Evolutionary conservation across 2,329 filamentous ascomycete genomes (phyloP), one percentile per base, ranked within the genome.

Genomic region (Venturia carpophila): DNA sequence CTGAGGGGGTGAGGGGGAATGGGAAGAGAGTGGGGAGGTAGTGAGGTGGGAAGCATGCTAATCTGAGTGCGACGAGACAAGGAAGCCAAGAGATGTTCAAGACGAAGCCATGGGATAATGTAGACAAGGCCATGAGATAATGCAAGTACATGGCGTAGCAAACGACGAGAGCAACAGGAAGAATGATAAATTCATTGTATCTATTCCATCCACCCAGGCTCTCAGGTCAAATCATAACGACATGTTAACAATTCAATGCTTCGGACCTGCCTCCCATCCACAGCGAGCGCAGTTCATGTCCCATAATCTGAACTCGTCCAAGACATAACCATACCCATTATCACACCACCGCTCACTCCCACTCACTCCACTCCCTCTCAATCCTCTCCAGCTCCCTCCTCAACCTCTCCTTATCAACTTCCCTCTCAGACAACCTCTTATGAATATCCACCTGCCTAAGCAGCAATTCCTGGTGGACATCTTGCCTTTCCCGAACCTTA

Each of bases 381-480:
- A 66, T 43, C n/a, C 55, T 39, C 17, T 49, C 41, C 62, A 66
- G 41, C 39, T 66, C 62, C 55, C 45, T 61, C 52, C 64, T 62
- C 49, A 66, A 39, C 42, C 39, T 21, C 21, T 64, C 62, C 43
- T 27, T 60, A 34, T 66, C 65, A 34, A 41, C 62, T 1, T 24
- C 65, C 43, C 60, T 62, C 39, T 34, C 45, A 15, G 13, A n/a
- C 49, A 71, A 62, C 15, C 67, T 67, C 43, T 65, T 68, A 67
- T 71, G 65, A 1, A 49, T 43, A 65, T 75, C 73, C 10, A 67
- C 69, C 43, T 67, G 67, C 65, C 71, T 73, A 68, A 83, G 79
- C 58, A 84, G 78, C 65, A 87, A 84, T 56, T 84, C 80, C 17
- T 79, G 75, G 71, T 90, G 86, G 55, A 85, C 82, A 3, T 81